phyloP scores from a whole-genome alignment of 2,329 filamentous ascomycete species.

The Curvularia spicifera region DNA sequence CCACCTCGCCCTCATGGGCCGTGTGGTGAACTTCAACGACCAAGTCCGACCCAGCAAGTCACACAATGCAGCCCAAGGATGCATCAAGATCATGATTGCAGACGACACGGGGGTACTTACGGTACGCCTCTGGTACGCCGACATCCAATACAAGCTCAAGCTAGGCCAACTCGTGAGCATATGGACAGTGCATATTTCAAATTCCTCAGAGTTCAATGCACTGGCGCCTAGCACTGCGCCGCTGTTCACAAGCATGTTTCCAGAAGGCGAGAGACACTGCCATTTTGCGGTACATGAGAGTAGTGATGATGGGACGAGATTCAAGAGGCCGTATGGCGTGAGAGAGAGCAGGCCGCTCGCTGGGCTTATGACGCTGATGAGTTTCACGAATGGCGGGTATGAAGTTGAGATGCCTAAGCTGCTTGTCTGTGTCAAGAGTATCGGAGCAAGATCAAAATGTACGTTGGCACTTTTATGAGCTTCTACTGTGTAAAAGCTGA shows the following conservation, averaged over 20 bases:
- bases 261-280: conserved; percentile 61
- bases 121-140: conserved; percentile 61
- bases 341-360: conserved; percentile 46
- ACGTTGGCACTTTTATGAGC: conserved; percentile 5
- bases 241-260: conserved; percentile 64
- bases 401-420: conserved; percentile 60
- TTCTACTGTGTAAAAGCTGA: neutral
- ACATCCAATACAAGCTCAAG: conserved; percentile 51
- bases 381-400: conserved; percentile 61
- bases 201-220: conserved; percentile 50
- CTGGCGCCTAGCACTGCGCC: conserved; percentile 55
- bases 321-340: conserved; percentile 57
- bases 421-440: conserved; percentile 64
- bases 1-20: conserved; percentile 60
- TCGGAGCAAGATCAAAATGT: conserved; percentile 61
- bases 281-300: conserved; percentile 62
- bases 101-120: conserved; percentile 63
- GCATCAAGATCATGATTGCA: conserved; percentile 61
- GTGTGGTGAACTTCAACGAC: conserved; percentile 63
- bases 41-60: conserved; percentile 52
- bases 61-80: conserved; percentile 57
- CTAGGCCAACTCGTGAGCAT: conserved; percentile 63
- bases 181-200: conserved; percentile 64
- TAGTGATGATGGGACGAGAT: conserved; percentile 52
- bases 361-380: conserved; percentile 63